A percentile compares a stretch with the other conserved stretches of the same genome.
Evolutionary conservation across 352 stramenopile genomes (phyloP).

Genomic region (Stramenopiles sp.): DNA sequence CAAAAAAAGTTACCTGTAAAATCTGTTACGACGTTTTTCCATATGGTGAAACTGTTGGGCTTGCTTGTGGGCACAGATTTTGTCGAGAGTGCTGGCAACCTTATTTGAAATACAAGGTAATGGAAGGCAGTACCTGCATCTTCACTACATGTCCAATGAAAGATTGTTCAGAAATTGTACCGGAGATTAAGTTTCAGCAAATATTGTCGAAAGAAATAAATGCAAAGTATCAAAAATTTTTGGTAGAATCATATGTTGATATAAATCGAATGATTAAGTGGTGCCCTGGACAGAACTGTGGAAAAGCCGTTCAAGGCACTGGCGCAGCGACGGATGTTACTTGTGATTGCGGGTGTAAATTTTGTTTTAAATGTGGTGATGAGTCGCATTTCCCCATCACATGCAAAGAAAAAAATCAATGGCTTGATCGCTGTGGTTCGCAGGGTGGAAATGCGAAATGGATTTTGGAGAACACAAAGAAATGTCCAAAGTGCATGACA

Average conservation of each 20-base stretch:
- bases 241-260: slow-evolving; percentile 90
- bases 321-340: slow-evolving; percentile 31
- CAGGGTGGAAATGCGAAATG: slow-evolving; percentile 97
- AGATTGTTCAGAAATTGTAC: slow-evolving; percentile 73
- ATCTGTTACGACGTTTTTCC: not conserved
- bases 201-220: slow-evolving; percentile 46
- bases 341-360: slow-evolving; percentile 35
- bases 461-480: slow-evolving; percentile 98
- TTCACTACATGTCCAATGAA: slow-evolving; percentile 80
- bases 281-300: slow-evolving; percentile 86
- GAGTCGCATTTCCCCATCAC: slow-evolving; percentile 79
- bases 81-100: slow-evolving; percentile 42
- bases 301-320: slow-evolving; percentile 66
- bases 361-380: slow-evolving; percentile 73
- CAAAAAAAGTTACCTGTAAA: not conserved
- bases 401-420: slow-evolving; percentile 72
- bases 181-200: slow-evolving; percentile 43
- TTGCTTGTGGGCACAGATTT: not conserved
- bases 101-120: slow-evolving; percentile 57
- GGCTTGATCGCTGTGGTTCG: slow-evolving; percentile 90
- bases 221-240: slow-evolving; percentile 64
- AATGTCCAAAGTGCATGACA: slow-evolving; percentile 91
- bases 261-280: slow-evolving; percentile 88
- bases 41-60: not conserved
- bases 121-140: slow-evolving; percentile 75